These are phyloP conservation scores for Claviceps paspali DNA, from an alignment of 2,329 filamentous ascomycete species.

Conservation along the genomic window DNA sequence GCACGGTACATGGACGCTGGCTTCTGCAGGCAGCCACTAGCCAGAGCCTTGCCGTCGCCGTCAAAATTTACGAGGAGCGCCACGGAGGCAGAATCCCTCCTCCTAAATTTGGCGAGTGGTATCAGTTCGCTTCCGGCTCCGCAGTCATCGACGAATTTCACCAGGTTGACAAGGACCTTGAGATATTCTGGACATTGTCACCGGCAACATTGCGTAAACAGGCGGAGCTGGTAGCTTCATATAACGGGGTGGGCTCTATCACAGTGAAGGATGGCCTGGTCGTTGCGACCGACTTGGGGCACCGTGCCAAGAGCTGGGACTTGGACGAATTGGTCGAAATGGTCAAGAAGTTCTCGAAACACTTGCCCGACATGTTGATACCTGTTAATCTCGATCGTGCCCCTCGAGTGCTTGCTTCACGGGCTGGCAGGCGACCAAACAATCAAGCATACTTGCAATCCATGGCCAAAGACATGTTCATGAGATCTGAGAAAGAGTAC, in stretches of 20 bases:
- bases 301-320: constrained; percentile 18
- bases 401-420: constrained; percentile 32
- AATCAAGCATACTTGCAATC: constrained; percentile 12
- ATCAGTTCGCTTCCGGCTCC: constrained; percentile 57
- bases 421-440: constrained; percentile 33
- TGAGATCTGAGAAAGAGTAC: constrained; percentile 9
- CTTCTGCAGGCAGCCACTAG: constrained; percentile 30
- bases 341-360: constrained; percentile 54
- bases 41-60: constrained; percentile 29
- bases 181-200: constrained; percentile 62
- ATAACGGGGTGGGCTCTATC: constrained; percentile 30
- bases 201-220: constrained; percentile 53
- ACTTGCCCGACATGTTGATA: constrained; percentile 70
- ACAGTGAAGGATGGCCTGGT: constrained; percentile 52
- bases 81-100: constrained; percentile 56
- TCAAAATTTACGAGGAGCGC: constrained; percentile 33
- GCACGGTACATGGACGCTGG: constrained; percentile 34
- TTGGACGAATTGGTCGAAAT: constrained; percentile 42
- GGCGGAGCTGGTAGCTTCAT: constrained; percentile 23
- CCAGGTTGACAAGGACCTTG: constrained; percentile 58
- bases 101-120: constrained; percentile 75
- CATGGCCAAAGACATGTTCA: constrained; percentile 15
- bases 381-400: constrained; percentile 56
- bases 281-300: constrained; percentile 19
- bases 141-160: constrained; percentile 68